Evolutionary conservation across 177 flowering plant genomes (phyloP).

Genomic region (Telopea speciosissima): DNA sequence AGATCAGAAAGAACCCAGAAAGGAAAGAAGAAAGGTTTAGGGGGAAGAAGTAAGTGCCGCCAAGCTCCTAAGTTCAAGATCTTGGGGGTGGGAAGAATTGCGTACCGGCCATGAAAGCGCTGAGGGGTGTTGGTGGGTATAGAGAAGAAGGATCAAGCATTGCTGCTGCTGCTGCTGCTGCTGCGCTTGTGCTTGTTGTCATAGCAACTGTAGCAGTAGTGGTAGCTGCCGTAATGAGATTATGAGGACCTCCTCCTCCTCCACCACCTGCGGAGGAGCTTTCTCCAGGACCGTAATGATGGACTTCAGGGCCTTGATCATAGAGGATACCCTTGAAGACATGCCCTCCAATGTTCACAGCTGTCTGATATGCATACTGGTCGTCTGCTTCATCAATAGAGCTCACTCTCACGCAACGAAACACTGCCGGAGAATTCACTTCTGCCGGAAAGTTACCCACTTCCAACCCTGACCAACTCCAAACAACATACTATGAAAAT

Average conservation of each 20-base stretch:
- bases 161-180: conserved; percentile 2
- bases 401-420: conserved; percentile 68
- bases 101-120: conserved; percentile 70
- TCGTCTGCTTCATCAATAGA: conserved; percentile 59
- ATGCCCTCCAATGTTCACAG: conserved; percentile 84
- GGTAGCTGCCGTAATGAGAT: conserved; percentile 29
- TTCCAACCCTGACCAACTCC: conserved; percentile 54
- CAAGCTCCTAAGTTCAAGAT: conserved; percentile 18
- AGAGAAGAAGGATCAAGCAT: conserved; percentile 38
- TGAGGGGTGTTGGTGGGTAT: conserved; percentile 55
- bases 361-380: conserved; percentile 79
- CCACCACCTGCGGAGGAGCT: conserved; percentile 25
- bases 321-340: conserved; percentile 87
- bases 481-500: background rate
- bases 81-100: conserved; percentile 74
- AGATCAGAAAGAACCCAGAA: too few species aligned
- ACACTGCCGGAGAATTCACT: conserved; percentile 56
- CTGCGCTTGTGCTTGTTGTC: conserved; percentile 14
- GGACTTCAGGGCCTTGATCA: conserved; percentile 66
- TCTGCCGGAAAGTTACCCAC: conserved; percentile 60
- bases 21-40: too few species aligned
- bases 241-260: conserved; percentile 27
- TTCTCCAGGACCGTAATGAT: conserved; percentile 23
- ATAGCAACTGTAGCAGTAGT: conserved; percentile 6
- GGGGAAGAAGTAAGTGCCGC: too few species aligned